A percentile compares a stretch with the other conserved stretches of the same genome.
These are phyloP conservation scores for Chlamydomonas sphaeroides DNA, from an alignment of 139 green algal genomes.

Conservation along the genomic window DNA sequence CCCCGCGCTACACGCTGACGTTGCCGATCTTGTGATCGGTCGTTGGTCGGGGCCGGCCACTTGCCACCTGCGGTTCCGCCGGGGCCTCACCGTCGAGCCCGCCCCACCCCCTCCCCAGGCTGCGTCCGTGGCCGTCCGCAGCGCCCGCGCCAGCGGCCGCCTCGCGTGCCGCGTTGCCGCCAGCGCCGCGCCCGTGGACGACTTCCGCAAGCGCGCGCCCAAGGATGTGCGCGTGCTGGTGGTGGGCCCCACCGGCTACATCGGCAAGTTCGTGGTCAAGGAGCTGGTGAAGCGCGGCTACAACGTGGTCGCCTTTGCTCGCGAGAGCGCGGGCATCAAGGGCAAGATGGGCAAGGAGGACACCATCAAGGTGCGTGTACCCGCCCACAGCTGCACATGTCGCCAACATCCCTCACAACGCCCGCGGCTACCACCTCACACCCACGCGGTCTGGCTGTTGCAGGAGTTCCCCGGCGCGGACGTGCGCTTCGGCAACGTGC, in stretches of 20 bases:
- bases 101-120: too few relatives aligned
- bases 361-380: slow-evolving; percentile 69
- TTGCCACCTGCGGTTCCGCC: too few relatives aligned
- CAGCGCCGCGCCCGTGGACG: slow-evolving; percentile 44
- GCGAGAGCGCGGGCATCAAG: slow-evolving; percentile 91
- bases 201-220: slow-evolving; percentile 70
- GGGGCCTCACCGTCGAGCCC: too few relatives aligned
- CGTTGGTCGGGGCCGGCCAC: too few relatives aligned
- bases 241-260: slow-evolving; percentile 97
- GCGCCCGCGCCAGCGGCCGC: not conserved
- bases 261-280: slow-evolving; percentile 86
- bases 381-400: too few relatives aligned
- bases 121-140: too few relatives aligned
- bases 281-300: slow-evolving; percentile 78
- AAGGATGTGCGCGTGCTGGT: slow-evolving; percentile 91
- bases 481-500: slow-evolving; percentile 91
- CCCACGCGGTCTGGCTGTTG: too few relatives aligned
- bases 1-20: too few relatives aligned
- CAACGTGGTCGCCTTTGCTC: slow-evolving; percentile 86
- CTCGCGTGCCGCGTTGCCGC: not conserved
- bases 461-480: slow-evolving; percentile 86
- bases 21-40: too few relatives aligned
- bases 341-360: slow-evolving; percentile 88
- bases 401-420: too few relatives aligned
- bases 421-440: too few relatives aligned